Evolutionary conservation across 345 rosid species (phyloP).

Genomic region (Pugionium cornutum): DNA sequence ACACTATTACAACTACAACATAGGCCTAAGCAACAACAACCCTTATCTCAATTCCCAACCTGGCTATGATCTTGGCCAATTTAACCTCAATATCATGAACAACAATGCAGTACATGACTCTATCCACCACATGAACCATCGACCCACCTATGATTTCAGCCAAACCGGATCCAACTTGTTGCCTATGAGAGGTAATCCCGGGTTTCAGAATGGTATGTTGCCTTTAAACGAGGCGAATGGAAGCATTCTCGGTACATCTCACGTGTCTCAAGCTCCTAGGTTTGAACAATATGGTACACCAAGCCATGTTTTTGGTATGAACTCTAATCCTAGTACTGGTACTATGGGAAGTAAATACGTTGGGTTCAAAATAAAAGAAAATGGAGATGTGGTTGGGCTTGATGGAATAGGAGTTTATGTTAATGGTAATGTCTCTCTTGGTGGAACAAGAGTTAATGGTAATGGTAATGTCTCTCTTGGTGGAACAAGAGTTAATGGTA

Average conservation of each 20-base stretch:
- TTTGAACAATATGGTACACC: slow-evolving; percentile 16
- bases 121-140: not conserved
- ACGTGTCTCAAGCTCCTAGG: slow-evolving; percentile 4
- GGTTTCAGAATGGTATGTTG: not conserved
- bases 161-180: slow-evolving; percentile 5
- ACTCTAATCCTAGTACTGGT: not conserved
- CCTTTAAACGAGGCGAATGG: not conserved
- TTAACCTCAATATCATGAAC: slow-evolving; percentile 2
- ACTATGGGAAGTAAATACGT: not conserved
- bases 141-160: not conserved
- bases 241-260: not conserved
- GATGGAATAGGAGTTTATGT: not conserved
- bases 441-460: not conserved
- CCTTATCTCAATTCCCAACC: not conserved
- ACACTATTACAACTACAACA: not conserved
- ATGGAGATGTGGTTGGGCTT: not conserved
- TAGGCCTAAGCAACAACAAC: not conserved
- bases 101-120: slow-evolving; percentile 4
- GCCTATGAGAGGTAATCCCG: not conserved
- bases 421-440: not conserved
- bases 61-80: slow-evolving; percentile 17
- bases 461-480: not conserved
- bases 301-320: slow-evolving; percentile 16
- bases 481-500: not conserved
- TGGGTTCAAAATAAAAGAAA: not conserved